These are phyloP conservation scores for Cercospora sojina DNA, from an alignment of 2,329 filamentous ascomycete genomes.

Conservation along the genomic window DNA sequence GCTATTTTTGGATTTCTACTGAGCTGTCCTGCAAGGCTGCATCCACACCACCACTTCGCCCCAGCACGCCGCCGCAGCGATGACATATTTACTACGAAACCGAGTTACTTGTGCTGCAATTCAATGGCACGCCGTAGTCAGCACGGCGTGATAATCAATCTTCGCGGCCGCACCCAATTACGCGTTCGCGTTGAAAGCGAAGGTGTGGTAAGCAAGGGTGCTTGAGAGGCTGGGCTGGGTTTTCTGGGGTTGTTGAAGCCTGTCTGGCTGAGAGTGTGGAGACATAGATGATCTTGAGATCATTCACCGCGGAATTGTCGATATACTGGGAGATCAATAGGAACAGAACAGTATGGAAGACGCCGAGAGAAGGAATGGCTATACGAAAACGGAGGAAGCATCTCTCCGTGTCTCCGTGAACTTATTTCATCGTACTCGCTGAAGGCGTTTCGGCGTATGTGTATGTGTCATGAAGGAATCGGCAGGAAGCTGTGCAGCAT, in stretches of 20 bases:
- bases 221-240: neutral
- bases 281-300: neutral
- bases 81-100: neutral
- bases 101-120: neutral
- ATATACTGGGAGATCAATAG: too few species aligned
- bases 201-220: neutral
- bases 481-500: neutral
- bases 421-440: neutral
- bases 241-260: neutral
- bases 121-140: slow-evolving; percentile 2
- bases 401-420: neutral
- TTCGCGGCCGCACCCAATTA: neutral
- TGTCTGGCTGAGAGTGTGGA: neutral
- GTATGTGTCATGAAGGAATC: neutral
- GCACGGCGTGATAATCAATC: neutral
- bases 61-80: neutral
- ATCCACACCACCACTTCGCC: neutral
- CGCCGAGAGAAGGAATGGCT: neutral
- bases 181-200: neutral
- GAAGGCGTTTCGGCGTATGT: neutral
- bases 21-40: neutral
- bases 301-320: neutral
- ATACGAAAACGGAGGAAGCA: neutral
- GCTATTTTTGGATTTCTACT: neutral
- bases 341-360: neutral